phyloP scores from a whole-genome alignment of 164 flowering plant species.

The Cinnamomum micranthum region DNA sequence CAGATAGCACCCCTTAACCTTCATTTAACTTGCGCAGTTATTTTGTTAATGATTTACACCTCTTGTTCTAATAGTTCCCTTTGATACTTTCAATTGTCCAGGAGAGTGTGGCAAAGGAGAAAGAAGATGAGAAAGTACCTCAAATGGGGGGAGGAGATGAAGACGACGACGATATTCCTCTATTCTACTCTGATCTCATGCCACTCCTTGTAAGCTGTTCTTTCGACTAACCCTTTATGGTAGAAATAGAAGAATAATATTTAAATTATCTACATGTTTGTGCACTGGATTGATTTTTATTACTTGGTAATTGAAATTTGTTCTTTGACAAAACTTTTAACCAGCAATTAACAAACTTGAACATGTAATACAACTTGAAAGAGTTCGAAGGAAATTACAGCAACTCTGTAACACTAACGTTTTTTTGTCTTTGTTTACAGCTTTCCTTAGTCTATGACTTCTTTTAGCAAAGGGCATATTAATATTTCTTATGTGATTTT shows the following conservation, averaged over 20 bases:
- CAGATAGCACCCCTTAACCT: not conserved
- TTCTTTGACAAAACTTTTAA: too few relatives aligned
- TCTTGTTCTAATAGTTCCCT: not conserved
- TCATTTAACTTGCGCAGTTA: not conserved
- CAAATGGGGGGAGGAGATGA: slow-evolving; percentile 5
- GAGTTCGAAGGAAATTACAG: not conserved
- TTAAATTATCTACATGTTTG: not conserved
- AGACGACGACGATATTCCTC: slow-evolving; percentile 64
- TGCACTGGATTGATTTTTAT: not conserved
- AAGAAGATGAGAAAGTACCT: slow-evolving; percentile 48
- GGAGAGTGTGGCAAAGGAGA: slow-evolving; percentile 78
- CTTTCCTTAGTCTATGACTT: not conserved
- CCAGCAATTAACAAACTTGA: not conserved
- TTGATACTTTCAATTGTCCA: slow-evolving; percentile 16
- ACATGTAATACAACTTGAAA: not conserved
- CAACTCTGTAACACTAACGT: not conserved
- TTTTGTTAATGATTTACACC: not conserved
- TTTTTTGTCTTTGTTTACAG: not conserved
- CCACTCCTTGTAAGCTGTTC: slow-evolving; percentile 76
- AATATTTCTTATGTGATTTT: slow-evolving; percentile 5
- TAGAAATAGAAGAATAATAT: not conserved
- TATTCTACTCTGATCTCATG: slow-evolving; percentile 92
- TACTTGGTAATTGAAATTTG: not conserved
- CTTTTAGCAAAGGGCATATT: not conserved
- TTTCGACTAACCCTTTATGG: slow-evolving; percentile 4